Evolutionary conservation across 306 rosid species (phyloP).

Genomic region (Malus sieversii): DNA sequence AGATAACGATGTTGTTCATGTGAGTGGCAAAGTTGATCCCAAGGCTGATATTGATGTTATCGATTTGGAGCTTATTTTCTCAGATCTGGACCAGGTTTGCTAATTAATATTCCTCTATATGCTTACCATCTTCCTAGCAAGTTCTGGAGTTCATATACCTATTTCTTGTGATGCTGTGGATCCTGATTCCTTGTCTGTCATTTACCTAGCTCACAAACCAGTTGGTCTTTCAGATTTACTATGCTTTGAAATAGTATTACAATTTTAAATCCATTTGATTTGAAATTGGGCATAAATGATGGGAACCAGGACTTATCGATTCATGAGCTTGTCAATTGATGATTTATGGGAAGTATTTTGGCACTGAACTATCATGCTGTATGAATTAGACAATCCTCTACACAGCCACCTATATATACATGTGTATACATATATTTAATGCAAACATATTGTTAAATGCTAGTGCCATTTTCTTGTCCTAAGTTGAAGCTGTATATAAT

Average conservation of each 20-base stretch:
- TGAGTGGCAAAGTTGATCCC: slow-evolving; percentile 88
- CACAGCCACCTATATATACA: not conserved
- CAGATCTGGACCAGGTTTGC: slow-evolving; percentile 94
- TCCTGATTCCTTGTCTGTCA: not conserved
- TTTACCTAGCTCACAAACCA: too few species aligned
- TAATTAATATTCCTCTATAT: slow-evolving; percentile 12
- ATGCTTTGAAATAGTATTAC: not conserved
- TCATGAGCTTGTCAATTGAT: not conserved
- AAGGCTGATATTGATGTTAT: slow-evolving; percentile 85
- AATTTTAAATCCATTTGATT: not conserved
- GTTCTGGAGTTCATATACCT: slow-evolving; percentile 1
- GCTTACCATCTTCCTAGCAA: not conserved
- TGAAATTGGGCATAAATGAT: not conserved
- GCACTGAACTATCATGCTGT: not conserved
- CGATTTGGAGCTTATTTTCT: slow-evolving; percentile 89
- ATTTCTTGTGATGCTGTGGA: not conserved
- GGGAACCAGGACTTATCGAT: not conserved
- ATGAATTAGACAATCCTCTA: not conserved
- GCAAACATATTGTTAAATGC: not conserved
- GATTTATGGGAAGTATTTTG: not conserved
- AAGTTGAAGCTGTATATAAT: not conserved
- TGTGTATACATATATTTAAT: not conserved
- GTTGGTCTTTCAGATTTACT: not conserved
- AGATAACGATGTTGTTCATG: slow-evolving; percentile 89
- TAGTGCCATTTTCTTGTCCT: not conserved